Evolutionary conservation across 768 basidiomycete species (phyloP).

Genomic region (Russula emetica): DNA sequence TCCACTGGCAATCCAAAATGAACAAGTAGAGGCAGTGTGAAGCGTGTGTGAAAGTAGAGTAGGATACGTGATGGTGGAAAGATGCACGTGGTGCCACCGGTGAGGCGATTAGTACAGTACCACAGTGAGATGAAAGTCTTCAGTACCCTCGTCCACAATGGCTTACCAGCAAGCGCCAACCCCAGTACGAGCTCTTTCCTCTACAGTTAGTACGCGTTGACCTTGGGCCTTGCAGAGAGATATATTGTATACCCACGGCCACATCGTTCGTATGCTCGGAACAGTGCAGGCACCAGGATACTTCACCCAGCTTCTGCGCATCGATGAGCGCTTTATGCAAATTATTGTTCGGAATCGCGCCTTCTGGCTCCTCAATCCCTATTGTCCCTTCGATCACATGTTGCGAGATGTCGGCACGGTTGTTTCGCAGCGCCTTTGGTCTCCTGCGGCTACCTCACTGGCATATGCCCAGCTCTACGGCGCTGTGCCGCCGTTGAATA

Average conservation of each 20-base stretch:
- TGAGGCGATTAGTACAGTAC: too few species aligned
- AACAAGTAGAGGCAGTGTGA: too few species aligned
- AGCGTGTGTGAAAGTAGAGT: too few species aligned
- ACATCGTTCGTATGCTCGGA: neutral
- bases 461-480: slow-evolving; percentile 16
- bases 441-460: neutral
- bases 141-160: too few species aligned
- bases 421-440: slow-evolving; percentile 15
- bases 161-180: too few species aligned
- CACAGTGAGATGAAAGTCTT: too few species aligned
- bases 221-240: neutral
- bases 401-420: neutral
- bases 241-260: too few species aligned
- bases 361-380: neutral
- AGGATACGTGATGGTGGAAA: too few species aligned
- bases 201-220: neutral
- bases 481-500: neutral
- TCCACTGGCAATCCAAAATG: too few species aligned
- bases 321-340: neutral
- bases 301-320: neutral
- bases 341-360: neutral
- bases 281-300: neutral
- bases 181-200: too few species aligned
- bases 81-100: too few species aligned
- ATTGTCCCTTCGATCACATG: slow-evolving; percentile 10